Evolutionary conservation across 495 filamentous ascomycete species (phyloP), one percentile per base, ranked within the genome.

Genomic region (Parathielavia appendiculata): DNA sequence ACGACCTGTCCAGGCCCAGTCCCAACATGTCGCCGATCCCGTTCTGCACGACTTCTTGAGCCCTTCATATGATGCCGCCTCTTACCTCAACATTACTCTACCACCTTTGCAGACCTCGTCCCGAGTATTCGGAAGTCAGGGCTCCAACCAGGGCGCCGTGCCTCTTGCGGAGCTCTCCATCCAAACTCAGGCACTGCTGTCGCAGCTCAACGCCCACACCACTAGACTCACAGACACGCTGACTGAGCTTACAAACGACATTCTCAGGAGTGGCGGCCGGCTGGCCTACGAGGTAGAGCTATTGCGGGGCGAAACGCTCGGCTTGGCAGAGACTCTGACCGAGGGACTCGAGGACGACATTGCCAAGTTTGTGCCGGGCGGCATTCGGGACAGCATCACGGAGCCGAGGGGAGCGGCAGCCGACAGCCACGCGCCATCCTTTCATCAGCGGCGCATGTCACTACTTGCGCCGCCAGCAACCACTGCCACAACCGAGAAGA

Each of bases 201-300:
- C 92, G 3, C 86, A 92, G 58, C 83, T 97, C 62, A 91, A 87
- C 63, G 87, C 92, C 12, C 91, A 96, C 69, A 93, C 89, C 14
- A 84, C 88, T 16, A 81, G 90, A 20, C 78, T 96, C 14, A 90
- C 92, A n/a, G 86, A 77, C 43, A 88, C 81, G 35, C 80, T 98
- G 23, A 96, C 90, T 34, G 85, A 88, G 56, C 77, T 97, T 56
- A 97, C 92, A 14, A 92, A 97, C 67, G 93, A 97, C 62, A 97
- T 98, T 58, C 77, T 98, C 19, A 83, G 93, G 47, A 86, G 89
- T 61, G 87, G 90, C 22, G 85, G 87, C 58, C 82, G 95, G 11
- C 77, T 98, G 20, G 89, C 91, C 26, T 98, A 98, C 71, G 90
- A 97, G 65, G 92, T 98, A 10, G 93, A 98, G 67, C 81, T 97